Conservation (phyloP, 1,139 yeast species). For the Saccharomyces pastorianus region DNA sequence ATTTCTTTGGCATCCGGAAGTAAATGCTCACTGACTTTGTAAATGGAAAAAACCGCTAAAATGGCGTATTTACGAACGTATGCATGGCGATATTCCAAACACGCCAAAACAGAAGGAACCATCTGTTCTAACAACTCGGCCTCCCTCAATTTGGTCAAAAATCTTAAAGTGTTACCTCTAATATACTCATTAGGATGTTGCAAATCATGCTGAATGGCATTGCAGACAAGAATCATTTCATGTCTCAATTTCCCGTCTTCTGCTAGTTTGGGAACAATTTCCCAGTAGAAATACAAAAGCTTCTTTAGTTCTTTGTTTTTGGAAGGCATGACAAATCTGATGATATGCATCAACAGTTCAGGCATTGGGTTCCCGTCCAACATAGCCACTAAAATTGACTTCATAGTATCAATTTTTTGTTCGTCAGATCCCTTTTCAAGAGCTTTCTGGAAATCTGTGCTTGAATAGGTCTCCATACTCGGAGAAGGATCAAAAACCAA, state of each 20-base stretch:
- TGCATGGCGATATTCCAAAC: conserved; percentile 94
- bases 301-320: conserved; percentile 85
- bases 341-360: conserved; percentile 92
- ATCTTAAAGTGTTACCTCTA: conserved; percentile 90
- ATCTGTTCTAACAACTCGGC: conserved; percentile 91
- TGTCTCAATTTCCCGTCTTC: conserved; percentile 86
- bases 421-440: conserved; percentile 90
- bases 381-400: conserved; percentile 74
- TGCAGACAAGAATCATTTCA: conserved; percentile 97
- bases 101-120: conserved; percentile 84
- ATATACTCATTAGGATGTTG: conserved; percentile 97
- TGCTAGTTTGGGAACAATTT: conserved; percentile 88
- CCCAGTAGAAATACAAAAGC: conserved; percentile 94
- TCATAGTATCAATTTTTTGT: conserved; percentile 83
- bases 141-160: conserved; percentile 82
- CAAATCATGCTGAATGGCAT: conserved; percentile 93
- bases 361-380: conserved; percentile 92
- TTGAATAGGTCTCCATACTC: conserved; percentile 55
- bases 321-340: conserved; percentile 95
- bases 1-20: conserved; percentile 93
- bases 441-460: conserved; percentile 66
- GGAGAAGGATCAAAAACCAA: conserved; percentile 69
- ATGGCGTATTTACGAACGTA: conserved; percentile 97
- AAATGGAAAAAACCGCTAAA: conserved; percentile 79
- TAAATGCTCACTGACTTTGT: conserved; percentile 73